Base-by-base conservation (phyloP, 2,329 filamentous ascomycete genomes). In the Stagonosporopsis cucurbitacearum region DNA sequence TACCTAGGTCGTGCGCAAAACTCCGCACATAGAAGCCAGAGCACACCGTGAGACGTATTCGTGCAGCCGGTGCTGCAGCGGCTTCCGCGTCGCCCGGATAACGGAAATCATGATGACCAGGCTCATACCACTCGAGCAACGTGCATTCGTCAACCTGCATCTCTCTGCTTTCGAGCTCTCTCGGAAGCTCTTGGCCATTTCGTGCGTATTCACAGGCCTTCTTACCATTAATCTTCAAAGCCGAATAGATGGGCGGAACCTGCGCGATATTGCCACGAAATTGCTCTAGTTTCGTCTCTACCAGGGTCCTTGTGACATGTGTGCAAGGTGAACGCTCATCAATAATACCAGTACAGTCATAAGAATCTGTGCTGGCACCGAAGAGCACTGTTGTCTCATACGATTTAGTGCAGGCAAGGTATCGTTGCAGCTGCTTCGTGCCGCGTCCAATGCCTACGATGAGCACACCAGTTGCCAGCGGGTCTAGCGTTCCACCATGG, bases 21-120 rank as follows among this genome's bases (percentile, higher is more conserved):
- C 70, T 73, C 8, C 70, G 64, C 0, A 73, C 70, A 23, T 73
- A 73, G 55, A 73, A 73, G 0, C 70, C 70, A 11, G 69, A 71
- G 26, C 56, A 66, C 0, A 73, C 70, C 0, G 59, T 69, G 2
- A 73, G 59, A 11, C 55, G 48, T 2, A 72, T 62, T 12, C 55
- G 59, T 2, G 45, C 69, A 4, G 66, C 68, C 4, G 69, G 67
- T 12, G 52, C 60, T 26, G 49, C 25, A n/a, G 59, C 58, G 1
- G 58, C 53, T 7, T 23, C n/a, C 6, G 50, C 6, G 7, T 60
- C 56, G 4, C 57, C 58, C 1, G 60, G 62, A 28, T 56, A 62
- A 9, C 35, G 26, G 22, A 66, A 67, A 1, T 45, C 30, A 20
- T 71, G 67, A 25, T 62, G 48, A 4, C 63, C 67, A 12, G 60